These are phyloP conservation scores for Ophiostoma novo-ulmi DNA, from an alignment of 2,329 filamentous ascomycete genomes.

Conservation along the genomic window DNA sequence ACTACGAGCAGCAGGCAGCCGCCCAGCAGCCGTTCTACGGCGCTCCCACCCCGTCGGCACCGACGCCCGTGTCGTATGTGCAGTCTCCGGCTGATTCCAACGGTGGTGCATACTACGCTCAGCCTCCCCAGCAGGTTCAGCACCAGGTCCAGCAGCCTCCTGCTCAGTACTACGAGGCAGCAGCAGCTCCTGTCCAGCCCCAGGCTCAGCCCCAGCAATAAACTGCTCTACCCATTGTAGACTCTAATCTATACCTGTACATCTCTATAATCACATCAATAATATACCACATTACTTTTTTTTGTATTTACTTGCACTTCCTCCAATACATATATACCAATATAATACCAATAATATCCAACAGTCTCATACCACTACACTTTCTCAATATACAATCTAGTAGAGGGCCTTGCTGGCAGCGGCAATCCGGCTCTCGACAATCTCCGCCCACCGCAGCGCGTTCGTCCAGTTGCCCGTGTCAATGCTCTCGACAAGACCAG, in stretches of 20 bases:
- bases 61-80: background rate
- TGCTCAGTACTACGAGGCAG: background rate
- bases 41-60: background rate
- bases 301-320: background rate
- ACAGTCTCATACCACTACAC: too few relatives aligned
- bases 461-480: slow-evolving; percentile 54
- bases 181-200: background rate
- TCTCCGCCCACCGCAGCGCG: slow-evolving; percentile 54
- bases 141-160: background rate
- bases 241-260: background rate
- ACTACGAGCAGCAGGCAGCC: slow-evolving; percentile 26
- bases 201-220: background rate
- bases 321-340: background rate
- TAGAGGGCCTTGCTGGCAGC: slow-evolving; percentile 42
- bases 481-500: slow-evolving; percentile 58
- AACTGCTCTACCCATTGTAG: background rate
- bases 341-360: too few relatives aligned
- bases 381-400: background rate
- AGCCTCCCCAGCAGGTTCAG: slow-evolving; percentile 31
- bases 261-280: background rate
- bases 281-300: background rate
- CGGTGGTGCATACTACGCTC: background rate
- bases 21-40: slow-evolving; percentile 12
- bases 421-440: slow-evolving; percentile 50
- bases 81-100: background rate